phyloP scores from a whole-genome alignment of 139 green algal species.

The Closterium sp. region DNA sequence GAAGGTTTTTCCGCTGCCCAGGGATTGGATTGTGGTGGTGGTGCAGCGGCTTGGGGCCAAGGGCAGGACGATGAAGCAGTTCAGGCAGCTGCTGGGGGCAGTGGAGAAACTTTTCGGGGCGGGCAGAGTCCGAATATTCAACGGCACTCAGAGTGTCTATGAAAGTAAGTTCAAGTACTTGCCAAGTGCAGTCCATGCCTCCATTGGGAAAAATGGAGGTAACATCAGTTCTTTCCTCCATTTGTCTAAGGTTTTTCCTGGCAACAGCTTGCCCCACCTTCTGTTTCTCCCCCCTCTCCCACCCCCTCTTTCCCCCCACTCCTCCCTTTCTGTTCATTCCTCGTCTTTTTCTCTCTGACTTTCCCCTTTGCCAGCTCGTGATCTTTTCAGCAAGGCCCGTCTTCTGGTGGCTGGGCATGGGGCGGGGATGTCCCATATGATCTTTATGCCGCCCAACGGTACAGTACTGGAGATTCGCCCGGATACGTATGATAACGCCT shows the following conservation, averaged over 20 bases:
- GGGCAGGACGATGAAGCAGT: background rate
- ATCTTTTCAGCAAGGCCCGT: background rate
- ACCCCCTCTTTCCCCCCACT: too few relatives aligned
- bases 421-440: background rate
- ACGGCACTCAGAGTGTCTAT: background rate
- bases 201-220: too few relatives aligned
- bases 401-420: background rate
- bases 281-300: too few relatives aligned
- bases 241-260: too few relatives aligned
- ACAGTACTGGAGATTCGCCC: constrained; percentile 1
- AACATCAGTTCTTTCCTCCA: too few relatives aligned
- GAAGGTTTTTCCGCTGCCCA: background rate
- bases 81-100: background rate
- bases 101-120: background rate
- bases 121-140: background rate
- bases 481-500: background rate
- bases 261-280: too few relatives aligned
- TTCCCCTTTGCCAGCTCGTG: background rate
- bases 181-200: too few relatives aligned
- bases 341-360: background rate
- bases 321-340: too few relatives aligned
- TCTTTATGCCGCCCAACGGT: background rate
- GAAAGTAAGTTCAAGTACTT: background rate
- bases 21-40: background rate
- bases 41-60: background rate